A percentile compares a stretch with the other conserved stretches of the same genome.
Evolutionary conservation across 352 stramenopile species (phyloP).

Genomic region (Pythium guiyangense): DNA sequence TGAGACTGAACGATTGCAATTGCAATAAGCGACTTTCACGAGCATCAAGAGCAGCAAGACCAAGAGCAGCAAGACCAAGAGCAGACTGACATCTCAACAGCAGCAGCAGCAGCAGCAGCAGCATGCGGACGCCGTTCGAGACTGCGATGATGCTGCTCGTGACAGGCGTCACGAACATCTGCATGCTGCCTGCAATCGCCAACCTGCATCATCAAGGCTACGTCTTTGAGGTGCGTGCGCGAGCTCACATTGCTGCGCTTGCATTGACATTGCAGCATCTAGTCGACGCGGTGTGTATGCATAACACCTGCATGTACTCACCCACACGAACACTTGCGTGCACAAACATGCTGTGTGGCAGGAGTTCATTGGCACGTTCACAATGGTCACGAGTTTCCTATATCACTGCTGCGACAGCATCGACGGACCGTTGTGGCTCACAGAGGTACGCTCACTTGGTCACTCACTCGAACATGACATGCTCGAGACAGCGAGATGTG

Average conservation of each 20-base stretch:
- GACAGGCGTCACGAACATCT: slow-evolving; percentile 74
- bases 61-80: neutral
- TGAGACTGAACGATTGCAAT: no score
- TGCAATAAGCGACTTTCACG: neutral
- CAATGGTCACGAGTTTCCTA: slow-evolving; percentile 74
- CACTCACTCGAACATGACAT: neutral
- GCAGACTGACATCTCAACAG: no score
- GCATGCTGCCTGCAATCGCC: slow-evolving; percentile 68
- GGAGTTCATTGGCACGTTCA: slow-evolving; percentile 75
- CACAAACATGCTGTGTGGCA: slow-evolving; percentile 8
- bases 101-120: neutral
- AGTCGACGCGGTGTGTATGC: neutral
- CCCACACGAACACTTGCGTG: neutral
- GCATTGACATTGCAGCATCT: no score
- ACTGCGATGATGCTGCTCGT: slow-evolving; percentile 62
- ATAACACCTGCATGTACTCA: neutral
- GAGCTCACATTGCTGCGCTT: neutral
- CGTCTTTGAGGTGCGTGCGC: slow-evolving; percentile 59
- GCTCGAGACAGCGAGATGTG: no score
- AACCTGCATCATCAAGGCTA: slow-evolving; percentile 51
- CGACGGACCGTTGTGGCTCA: slow-evolving; percentile 67
- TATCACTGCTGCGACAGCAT: slow-evolving; percentile 81
- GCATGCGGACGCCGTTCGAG: slow-evolving; percentile 64
- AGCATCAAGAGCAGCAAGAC: neutral
- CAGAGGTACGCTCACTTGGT: slow-evolving; percentile 27